phyloP scores from a whole-genome alignment of 495 filamentous ascomycete genomes.

The Schizothecium vesticola region DNA sequence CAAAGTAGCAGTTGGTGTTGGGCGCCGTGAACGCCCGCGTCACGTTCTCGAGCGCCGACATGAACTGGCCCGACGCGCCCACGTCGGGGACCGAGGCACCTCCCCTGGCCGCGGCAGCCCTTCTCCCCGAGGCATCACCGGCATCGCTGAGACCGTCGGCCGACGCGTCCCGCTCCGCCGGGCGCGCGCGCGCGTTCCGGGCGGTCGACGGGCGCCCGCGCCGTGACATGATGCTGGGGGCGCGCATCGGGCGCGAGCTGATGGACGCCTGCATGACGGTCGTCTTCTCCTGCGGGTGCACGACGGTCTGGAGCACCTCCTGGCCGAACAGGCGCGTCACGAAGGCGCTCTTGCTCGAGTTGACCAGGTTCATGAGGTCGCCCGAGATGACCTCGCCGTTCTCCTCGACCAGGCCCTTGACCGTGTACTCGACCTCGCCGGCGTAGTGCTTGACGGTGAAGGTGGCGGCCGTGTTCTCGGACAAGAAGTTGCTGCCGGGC shows the following conservation, averaged over 20 bases:
- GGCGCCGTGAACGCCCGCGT: slow-evolving; percentile 73
- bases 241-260: slow-evolving; percentile 85
- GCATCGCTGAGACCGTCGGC: slow-evolving; percentile 45
- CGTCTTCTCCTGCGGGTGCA: slow-evolving; percentile 82
- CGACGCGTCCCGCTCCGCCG: slow-evolving; percentile 38
- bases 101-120: slow-evolving; percentile 29
- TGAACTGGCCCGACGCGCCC: slow-evolving; percentile 87
- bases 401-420: slow-evolving; percentile 80
- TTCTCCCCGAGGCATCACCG: slow-evolving; percentile 32
- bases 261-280: slow-evolving; percentile 96
- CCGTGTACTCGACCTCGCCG: slow-evolving; percentile 92
- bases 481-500: slow-evolving; percentile 76
- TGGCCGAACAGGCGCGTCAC: slow-evolving; percentile 87
- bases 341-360: slow-evolving; percentile 79
- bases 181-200: slow-evolving; percentile 30
- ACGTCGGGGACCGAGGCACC: slow-evolving; percentile 47
- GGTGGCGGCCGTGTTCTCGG: slow-evolving; percentile 64
- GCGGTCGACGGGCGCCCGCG: slow-evolving; percentile 40
- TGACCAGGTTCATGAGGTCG: slow-evolving; percentile 93
- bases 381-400: slow-evolving; percentile 94
- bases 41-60: slow-evolving; percentile 83
- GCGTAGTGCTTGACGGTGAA: slow-evolving; percentile 95
- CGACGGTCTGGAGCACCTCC: slow-evolving; percentile 81
- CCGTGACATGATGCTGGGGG: slow-evolving; percentile 84
- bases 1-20: slow-evolving; percentile 87